phyloP scores from a whole-genome alignment of 1,139 yeast species.

The Hansenula sp. region DNA sequence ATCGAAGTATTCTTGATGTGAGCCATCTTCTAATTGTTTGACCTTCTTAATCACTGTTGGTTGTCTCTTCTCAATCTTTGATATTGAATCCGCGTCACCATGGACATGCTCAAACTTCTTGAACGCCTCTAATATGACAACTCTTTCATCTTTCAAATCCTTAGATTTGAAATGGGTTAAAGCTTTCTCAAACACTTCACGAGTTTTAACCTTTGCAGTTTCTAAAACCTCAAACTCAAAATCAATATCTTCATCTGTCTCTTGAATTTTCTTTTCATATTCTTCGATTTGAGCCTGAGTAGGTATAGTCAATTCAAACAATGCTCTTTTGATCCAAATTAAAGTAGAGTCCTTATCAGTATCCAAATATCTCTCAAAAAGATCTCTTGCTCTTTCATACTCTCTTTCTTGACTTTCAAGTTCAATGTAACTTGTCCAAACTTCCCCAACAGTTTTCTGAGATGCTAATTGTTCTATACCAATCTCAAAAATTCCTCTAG shows the following conservation, averaged over 20 bases:
- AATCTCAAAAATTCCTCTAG: conserved; percentile 55
- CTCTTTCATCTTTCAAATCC: conserved; percentile 40
- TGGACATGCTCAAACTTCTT: conserved; percentile 58
- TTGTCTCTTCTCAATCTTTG: conserved; percentile 38
- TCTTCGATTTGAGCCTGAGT: conserved; percentile 43
- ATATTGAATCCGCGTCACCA: conserved; percentile 43
- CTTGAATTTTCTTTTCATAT: conserved; percentile 27
- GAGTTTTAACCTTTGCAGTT: conserved; percentile 45
- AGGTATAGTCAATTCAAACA: conserved; percentile 69
- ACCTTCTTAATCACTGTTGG: conserved; percentile 56
- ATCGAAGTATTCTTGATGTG: conserved; percentile 53
- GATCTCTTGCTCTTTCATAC: conserved; percentile 50
- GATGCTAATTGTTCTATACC: conserved; percentile 35
- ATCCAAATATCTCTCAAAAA: conserved; percentile 43
- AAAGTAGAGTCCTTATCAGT: conserved; percentile 32
- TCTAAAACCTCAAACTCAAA: conserved; percentile 46
- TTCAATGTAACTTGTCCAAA: conserved; percentile 51
- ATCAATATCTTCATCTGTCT: conserved; percentile 41
- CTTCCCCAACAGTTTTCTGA: conserved; percentile 18
- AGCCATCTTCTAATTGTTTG: conserved; percentile 39
- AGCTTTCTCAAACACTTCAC: conserved; percentile 57
- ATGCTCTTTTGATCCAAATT: conserved; percentile 65
- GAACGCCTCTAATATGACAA: conserved; percentile 59
- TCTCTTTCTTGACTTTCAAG: conserved; percentile 57
- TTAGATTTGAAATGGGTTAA: conserved; percentile 37